Conservation (phyloP, 2,329 filamentous ascomycete genomes). For the Emergomyces pasteurianus region DNA sequence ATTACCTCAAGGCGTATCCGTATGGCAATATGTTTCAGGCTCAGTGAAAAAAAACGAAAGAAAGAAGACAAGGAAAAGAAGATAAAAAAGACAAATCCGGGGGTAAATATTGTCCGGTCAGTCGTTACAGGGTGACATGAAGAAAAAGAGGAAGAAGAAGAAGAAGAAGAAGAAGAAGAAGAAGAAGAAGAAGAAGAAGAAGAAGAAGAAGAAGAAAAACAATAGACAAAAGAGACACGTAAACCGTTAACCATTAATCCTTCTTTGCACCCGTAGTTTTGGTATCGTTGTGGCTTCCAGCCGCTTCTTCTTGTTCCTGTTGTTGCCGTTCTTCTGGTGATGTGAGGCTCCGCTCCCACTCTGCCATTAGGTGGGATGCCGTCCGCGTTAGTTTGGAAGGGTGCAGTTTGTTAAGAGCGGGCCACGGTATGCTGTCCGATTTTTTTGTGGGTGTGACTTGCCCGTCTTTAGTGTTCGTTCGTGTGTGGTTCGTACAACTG, state of each 20-base stretch:
- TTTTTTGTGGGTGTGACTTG: conserved; percentile 19
- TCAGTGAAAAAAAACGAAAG: not conserved
- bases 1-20: too few relatives aligned
- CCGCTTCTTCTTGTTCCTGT: not conserved
- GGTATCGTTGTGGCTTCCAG: not conserved
- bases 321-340: conserved; percentile 19
- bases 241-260: not conserved
- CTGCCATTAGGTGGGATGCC: conserved; percentile 74
- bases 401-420: conserved; percentile 57
- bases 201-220: not conserved
- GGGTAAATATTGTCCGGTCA: not conserved
- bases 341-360: conserved; percentile 74
- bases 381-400: conserved; percentile 70
- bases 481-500: conserved; percentile 30
- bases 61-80: too few relatives aligned
- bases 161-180: not conserved
- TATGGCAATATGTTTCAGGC: not conserved
- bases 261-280: not conserved
- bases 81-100: too few relatives aligned
- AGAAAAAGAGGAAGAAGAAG: too few relatives aligned
- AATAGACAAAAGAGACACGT: not conserved
- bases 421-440: conserved; percentile 46
- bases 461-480: conserved; percentile 14
- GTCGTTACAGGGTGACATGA: not conserved
- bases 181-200: not conserved